A percentile compares a stretch with the other conserved stretches of the same genome.
Conservation (phyloP, 225 moss, liverwort and hornwort species). For the Pseudoscleropodium purum region DNA sequence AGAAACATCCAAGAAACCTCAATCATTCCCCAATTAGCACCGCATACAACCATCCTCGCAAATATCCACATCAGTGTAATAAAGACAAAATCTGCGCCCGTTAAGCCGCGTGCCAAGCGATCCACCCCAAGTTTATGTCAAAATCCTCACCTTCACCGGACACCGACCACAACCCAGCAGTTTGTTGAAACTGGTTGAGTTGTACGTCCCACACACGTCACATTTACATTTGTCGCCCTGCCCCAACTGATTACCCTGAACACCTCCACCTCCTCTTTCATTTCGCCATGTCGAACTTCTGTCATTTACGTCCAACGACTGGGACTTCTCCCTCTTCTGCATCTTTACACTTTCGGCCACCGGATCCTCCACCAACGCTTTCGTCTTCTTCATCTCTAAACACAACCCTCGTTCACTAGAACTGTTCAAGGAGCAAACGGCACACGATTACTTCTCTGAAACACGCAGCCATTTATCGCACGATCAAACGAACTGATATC, state of each 20-base stretch:
- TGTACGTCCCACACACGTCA: slow-evolving; percentile 75
- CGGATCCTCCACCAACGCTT: slow-evolving; percentile 3
- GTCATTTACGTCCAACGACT: background rate
- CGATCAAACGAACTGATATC: background rate
- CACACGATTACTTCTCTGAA: background rate
- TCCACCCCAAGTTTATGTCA: background rate
- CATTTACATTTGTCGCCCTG: slow-evolving; percentile 36
- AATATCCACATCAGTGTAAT: background rate
- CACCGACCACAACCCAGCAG: slow-evolving; percentile 72
- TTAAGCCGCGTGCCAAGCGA: background rate
- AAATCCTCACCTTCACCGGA: slow-evolving; percentile 81
- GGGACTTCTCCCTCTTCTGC: slow-evolving; percentile 5
- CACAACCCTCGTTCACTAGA: background rate
- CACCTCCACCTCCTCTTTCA: background rate
- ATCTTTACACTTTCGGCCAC: background rate
- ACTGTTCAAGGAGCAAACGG: slow-evolving; percentile 1
- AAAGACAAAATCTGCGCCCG: background rate
- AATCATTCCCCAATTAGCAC: background rate
- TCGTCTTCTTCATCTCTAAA: slow-evolving; percentile 23
- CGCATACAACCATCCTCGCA: background rate
- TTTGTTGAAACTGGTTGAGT: slow-evolving; percentile 66
- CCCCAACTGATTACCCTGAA: background rate
- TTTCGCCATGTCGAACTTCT: slow-evolving; percentile 7
- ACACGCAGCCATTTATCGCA: background rate
- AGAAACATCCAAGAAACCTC: background rate